phyloP scores from a whole-genome alignment of 495 filamentous ascomycete genomes.

The Daldinia decipiens region DNA sequence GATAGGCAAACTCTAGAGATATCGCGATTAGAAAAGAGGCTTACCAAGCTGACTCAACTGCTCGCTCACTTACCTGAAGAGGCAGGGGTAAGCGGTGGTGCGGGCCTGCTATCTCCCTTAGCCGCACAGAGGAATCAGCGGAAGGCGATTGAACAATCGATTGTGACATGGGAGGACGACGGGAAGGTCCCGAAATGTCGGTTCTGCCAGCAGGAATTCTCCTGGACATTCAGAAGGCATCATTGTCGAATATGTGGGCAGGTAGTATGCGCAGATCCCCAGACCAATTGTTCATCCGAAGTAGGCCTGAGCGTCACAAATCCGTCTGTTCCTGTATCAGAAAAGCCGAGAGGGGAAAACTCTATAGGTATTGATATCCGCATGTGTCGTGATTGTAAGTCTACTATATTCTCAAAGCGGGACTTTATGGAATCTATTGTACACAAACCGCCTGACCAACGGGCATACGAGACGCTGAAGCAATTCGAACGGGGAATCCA shows the following conservation, averaged over 20 bases:
- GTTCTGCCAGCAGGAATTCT: conserved; percentile 94
- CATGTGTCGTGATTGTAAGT: conserved; percentile 90
- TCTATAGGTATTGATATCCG: conserved; percentile 81
- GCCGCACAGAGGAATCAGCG: conserved; percentile 68
- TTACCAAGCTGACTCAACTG: conserved; percentile 89
- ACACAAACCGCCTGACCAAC: conserved; percentile 76
- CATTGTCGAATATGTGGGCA: conserved; percentile 93
- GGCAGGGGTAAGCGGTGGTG: conserved; percentile 51
- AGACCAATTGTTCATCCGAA: conserved; percentile 85
- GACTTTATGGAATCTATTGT: conserved; percentile 80
- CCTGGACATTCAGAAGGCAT: conserved; percentile 88
- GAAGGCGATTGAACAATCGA: conserved; percentile 85
- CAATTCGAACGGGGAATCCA: conserved; percentile 93
- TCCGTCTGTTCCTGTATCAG: conserved; percentile 33
- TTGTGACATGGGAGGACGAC: conserved; percentile 97
- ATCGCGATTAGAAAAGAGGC: conserved; percentile 85
- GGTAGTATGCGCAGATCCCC: conserved; percentile 88
- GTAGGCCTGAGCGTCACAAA: conserved; percentile 78
- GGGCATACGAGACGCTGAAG: conserved; percentile 84
- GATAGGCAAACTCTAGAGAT: conserved; percentile 88
- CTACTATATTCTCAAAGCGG: conserved; percentile 81
- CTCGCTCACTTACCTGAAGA: conserved; percentile 76
- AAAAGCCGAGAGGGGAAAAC: conserved; percentile 50
- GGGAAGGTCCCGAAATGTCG: conserved; percentile 81
- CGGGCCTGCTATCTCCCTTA: conserved; percentile 49